Conservation (phyloP, 2,329 filamentous ascomycete genomes). For the Clonostachys rosea region DNA sequence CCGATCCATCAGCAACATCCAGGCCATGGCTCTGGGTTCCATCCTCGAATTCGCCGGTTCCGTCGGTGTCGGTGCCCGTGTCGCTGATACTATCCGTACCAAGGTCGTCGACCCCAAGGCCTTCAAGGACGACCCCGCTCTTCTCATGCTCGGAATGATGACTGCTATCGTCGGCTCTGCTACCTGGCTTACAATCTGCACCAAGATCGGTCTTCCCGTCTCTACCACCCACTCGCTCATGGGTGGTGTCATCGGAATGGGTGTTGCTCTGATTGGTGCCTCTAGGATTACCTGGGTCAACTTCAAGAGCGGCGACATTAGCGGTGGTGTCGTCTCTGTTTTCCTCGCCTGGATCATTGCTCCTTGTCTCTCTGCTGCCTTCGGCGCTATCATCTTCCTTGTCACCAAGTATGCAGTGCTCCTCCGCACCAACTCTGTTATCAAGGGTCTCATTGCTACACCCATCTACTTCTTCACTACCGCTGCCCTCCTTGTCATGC, state of each 20-base stretch:
- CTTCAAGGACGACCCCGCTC: slow-evolving; percentile 35
- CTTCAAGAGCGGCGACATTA: slow-evolving; percentile 8
- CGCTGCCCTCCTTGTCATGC: slow-evolving; percentile 32
- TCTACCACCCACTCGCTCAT: slow-evolving; percentile 50
- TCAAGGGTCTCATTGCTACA: slow-evolving; percentile 24
- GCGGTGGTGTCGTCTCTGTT: slow-evolving; percentile 27
- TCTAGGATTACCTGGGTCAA: slow-evolving; percentile 25
- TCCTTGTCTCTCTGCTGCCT: slow-evolving; percentile 21
- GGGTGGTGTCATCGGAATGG: slow-evolving; percentile 30
- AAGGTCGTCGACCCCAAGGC: slow-evolving; percentile 36
- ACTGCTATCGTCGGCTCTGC: slow-evolving; percentile 46
- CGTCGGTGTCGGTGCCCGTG: slow-evolving; percentile 26
- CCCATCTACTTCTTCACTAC: slow-evolving; percentile 31
- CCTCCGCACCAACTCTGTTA: slow-evolving; percentile 17
- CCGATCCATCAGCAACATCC: slow-evolving; percentile 37
- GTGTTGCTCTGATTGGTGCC: slow-evolving; percentile 26
- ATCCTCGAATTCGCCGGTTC: slow-evolving; percentile 38
- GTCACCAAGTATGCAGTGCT: slow-evolving; percentile 25
- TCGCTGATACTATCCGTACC: slow-evolving; percentile 39
- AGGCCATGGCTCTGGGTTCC: slow-evolving; percentile 36
- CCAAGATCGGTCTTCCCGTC: slow-evolving; percentile 44
- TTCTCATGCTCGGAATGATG: slow-evolving; percentile 50
- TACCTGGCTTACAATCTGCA: slow-evolving; percentile 47
- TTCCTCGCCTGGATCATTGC: slow-evolving; percentile 31
- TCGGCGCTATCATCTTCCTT: slow-evolving; percentile 24